phyloP scores from a whole-genome alignment of 176 grass and related monocot genomes.

The Musa troglodytarum region DNA sequence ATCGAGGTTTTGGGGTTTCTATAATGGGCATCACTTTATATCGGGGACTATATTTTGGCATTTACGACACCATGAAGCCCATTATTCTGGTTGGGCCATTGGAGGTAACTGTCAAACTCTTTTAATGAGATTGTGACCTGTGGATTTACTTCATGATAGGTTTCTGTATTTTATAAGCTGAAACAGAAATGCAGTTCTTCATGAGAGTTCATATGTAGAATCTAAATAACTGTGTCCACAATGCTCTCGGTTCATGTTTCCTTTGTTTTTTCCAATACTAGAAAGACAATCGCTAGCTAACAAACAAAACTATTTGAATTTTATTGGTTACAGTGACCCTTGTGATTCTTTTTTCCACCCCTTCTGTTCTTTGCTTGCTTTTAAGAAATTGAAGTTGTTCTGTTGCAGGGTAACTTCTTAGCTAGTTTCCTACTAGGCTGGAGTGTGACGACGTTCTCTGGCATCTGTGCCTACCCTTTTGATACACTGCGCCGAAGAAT shows the following conservation, averaged over 20 bases:
- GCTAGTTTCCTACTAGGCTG: conserved; percentile 82
- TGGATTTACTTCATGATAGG: not conserved
- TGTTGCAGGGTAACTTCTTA: conserved; percentile 74
- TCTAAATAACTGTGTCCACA: too few relatives aligned
- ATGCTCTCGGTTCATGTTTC: too few relatives aligned
- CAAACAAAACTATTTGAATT: too few relatives aligned
- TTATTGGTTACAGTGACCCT: too few relatives aligned
- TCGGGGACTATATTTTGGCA: conserved; percentile 75
- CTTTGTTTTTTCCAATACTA: too few relatives aligned
- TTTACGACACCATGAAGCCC: conserved; percentile 85
- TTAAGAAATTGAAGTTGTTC: not conserved
- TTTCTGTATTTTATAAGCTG: too few relatives aligned
- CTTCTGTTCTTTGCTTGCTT: too few relatives aligned
- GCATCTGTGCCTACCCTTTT: conserved; percentile 72
- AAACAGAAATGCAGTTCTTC: too few relatives aligned
- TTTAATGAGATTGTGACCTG: not conserved
- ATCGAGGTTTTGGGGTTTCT: conserved; percentile 76
- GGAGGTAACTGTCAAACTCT: conserved; percentile 48
- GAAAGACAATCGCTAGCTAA: too few relatives aligned
- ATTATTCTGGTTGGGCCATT: conserved; percentile 61
- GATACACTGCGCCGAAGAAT: conserved; percentile 88
- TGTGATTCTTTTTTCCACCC: too few relatives aligned
- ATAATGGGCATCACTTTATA: conserved; percentile 85
- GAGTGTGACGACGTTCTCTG: conserved; percentile 85
- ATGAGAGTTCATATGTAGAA: too few relatives aligned